These are phyloP conservation scores for Annona squamosa DNA, from an alignment of 164 flowering plant species.

Conservation along the genomic window DNA sequence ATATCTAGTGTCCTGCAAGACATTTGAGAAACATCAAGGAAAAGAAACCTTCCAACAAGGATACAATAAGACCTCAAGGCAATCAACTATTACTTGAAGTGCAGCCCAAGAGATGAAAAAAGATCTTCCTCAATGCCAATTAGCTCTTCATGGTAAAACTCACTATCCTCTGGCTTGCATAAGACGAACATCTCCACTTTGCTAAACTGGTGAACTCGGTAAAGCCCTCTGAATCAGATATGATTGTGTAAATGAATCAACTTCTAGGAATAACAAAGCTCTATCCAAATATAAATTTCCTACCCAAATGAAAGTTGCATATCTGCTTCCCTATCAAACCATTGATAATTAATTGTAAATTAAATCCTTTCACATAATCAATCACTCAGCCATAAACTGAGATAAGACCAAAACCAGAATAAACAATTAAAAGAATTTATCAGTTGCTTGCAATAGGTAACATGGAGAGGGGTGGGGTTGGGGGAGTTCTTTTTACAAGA, in stretches of 20 bases:
- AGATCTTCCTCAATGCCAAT: slow-evolving; percentile 79
- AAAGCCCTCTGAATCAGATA: slow-evolving; percentile 70
- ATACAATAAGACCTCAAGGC: not conserved
- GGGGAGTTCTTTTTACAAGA: no score
- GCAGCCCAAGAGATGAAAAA: slow-evolving; percentile 74
- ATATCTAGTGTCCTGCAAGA: slow-evolving; percentile 75
- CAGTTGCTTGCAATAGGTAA: no score
- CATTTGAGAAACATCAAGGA: not conserved
- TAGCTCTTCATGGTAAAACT: slow-evolving; percentile 68
- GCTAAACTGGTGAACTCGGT: slow-evolving; percentile 96
- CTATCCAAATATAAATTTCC: not conserved
- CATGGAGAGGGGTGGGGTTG: no score
- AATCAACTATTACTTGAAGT: slow-evolving; percentile 53
- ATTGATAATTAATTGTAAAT: not conserved
- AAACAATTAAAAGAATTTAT: not conserved
- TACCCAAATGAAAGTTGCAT: not conserved
- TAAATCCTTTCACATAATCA: not conserved
- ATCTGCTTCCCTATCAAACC: not conserved
- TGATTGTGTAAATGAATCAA: not conserved
- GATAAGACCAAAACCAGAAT: not conserved
- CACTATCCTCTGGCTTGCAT: slow-evolving; percentile 88
- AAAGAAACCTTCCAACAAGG: not conserved
- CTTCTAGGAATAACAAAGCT: not conserved
- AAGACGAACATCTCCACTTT: slow-evolving; percentile 92
- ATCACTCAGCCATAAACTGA: not conserved